A percentile compares a stretch with the other conserved stretches of the same genome.
phyloP scores from a whole-genome alignment of 257 asterid species.

The Primulina huaijiensis region DNA sequence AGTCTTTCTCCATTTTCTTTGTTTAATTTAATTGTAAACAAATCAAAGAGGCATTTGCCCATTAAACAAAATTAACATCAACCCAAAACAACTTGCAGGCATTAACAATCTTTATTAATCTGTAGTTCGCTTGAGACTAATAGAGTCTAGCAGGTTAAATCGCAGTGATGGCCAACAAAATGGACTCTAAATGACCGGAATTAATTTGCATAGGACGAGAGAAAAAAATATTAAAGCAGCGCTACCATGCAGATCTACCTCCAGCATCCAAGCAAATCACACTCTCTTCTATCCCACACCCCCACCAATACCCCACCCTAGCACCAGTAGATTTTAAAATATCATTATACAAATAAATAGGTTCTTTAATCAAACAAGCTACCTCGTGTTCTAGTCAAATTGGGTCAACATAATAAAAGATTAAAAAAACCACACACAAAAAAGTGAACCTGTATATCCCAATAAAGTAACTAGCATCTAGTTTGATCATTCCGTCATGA shows the following conservation, averaged over 20 bases:
- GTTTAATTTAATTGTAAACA: neutral
- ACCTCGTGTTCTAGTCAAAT: neutral
- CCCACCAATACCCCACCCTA: neutral
- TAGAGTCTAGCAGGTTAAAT: neutral
- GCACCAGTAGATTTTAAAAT: too few relatives aligned
- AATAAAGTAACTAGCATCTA: neutral
- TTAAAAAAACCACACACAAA: neutral
- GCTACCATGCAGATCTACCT: too few relatives aligned
- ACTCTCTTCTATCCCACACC: too few relatives aligned
- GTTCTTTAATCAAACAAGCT: neutral
- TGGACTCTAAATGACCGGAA: too few relatives aligned
- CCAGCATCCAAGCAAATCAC: too few relatives aligned
- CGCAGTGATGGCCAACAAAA: too few relatives aligned
- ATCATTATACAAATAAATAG: too few relatives aligned
- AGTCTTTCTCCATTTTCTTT: neutral
- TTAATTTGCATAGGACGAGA: too few relatives aligned
- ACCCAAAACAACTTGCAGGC: neutral
- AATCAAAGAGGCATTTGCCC: neutral
- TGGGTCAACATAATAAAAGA: neutral
- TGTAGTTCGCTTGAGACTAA: neutral
- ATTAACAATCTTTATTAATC: neutral
- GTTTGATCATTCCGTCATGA: neutral
- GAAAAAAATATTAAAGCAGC: too few relatives aligned
- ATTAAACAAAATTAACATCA: neutral
- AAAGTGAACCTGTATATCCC: too few relatives aligned